Percentiles rank a stretch among this genome's conserved stretches.
These are phyloP conservation scores for Alternaria metachromatica DNA, from an alignment of 2,329 filamentous ascomycete species.

Conservation along the genomic window DNA sequence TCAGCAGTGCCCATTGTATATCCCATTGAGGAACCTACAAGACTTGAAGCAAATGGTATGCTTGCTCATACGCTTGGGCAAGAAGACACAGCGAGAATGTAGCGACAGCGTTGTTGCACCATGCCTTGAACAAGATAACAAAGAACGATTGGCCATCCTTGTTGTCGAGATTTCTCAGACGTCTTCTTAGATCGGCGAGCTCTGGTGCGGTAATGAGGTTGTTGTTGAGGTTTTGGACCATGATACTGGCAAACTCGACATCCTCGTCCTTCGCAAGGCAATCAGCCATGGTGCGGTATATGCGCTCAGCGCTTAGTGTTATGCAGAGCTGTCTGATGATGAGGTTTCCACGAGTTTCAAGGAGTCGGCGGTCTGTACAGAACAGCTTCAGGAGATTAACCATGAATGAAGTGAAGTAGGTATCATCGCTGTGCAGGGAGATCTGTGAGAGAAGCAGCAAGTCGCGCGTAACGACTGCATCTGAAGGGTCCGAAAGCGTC, in stretches of 20 bases:
- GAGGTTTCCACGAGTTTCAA: conserved; percentile 92
- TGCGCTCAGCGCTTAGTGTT: conserved; percentile 89
- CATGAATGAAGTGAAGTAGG: conserved; percentile 98
- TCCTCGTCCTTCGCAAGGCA: conserved; percentile 98
- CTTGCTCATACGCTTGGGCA: conserved; percentile 97
- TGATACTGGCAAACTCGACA: conserved; percentile 97
- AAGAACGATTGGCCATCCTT: conserved; percentile 97
- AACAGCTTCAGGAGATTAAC: conserved; percentile 94
- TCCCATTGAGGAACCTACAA: conserved; percentile 66
- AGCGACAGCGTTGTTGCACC: conserved; percentile 98
- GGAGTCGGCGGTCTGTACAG: conserved; percentile 86
- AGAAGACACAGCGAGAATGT: conserved; percentile 96
- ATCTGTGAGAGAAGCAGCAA: conserved; percentile 94
- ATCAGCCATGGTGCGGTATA: conserved; percentile 93
- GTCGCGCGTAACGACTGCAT: conserved; percentile 94
- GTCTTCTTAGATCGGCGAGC: conserved; percentile 85
- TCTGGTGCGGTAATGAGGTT: conserved; percentile 98
- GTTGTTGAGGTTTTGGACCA: conserved; percentile 99
- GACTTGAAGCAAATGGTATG: conserved; percentile 93
- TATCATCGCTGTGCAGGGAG: conserved; percentile 93
- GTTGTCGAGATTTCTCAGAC: conserved; percentile 87
- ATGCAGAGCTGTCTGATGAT: conserved; percentile 96
- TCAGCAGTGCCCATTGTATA: conserved; percentile 27
- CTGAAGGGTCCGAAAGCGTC: conserved; percentile 92
- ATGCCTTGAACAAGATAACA: conserved; percentile 90